phyloP scores from a whole-genome alignment of 2,329 filamentous ascomycete genomes.

The Cadophora gregata region DNA sequence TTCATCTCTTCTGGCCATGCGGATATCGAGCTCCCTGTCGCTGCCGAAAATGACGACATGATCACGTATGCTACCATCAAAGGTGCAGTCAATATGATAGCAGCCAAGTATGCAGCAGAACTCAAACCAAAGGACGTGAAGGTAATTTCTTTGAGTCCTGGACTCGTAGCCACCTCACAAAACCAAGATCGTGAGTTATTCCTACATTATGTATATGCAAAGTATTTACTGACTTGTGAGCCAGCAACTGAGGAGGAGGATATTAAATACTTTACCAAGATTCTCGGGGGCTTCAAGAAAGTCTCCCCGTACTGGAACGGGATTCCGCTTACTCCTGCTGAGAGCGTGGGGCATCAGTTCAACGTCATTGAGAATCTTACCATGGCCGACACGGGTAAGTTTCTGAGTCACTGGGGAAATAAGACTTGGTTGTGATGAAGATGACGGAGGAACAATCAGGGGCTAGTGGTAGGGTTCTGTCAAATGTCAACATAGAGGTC shows the following conservation, averaged over 20 bases:
- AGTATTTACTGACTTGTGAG: not conserved
- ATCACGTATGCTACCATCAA: slow-evolving; percentile 56
- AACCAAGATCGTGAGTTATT: slow-evolving; percentile 9
- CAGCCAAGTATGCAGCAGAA: slow-evolving; percentile 58
- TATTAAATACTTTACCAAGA: not conserved
- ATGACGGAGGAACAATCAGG: not conserved
- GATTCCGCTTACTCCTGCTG: slow-evolving; percentile 17
- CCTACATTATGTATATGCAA: not conserved
- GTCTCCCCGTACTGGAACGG: slow-evolving; percentile 29
- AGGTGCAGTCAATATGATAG: slow-evolving; percentile 57
- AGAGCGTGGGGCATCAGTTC: slow-evolving; percentile 29
- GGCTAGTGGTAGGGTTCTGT: too few relatives aligned
- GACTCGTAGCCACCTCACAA: slow-evolving; percentile 50
- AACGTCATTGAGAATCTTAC: slow-evolving; percentile 34
- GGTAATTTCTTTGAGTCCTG: slow-evolving; percentile 58
- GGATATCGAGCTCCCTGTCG: slow-evolving; percentile 52
- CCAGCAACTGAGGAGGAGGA: slow-evolving; percentile 18
- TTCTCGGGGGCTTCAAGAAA: slow-evolving; percentile 23
- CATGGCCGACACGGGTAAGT: slow-evolving; percentile 32
- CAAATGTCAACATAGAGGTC: too few relatives aligned
- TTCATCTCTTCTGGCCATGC: slow-evolving; percentile 55
- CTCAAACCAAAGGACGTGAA: slow-evolving; percentile 56
- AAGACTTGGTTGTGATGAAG: slow-evolving; percentile 31
- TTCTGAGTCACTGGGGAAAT: slow-evolving; percentile 32
- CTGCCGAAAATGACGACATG: slow-evolving; percentile 45